Evolutionary conservation across 352 stramenopile species (phyloP).

Genomic region (Phytophthora pluvialis): DNA sequence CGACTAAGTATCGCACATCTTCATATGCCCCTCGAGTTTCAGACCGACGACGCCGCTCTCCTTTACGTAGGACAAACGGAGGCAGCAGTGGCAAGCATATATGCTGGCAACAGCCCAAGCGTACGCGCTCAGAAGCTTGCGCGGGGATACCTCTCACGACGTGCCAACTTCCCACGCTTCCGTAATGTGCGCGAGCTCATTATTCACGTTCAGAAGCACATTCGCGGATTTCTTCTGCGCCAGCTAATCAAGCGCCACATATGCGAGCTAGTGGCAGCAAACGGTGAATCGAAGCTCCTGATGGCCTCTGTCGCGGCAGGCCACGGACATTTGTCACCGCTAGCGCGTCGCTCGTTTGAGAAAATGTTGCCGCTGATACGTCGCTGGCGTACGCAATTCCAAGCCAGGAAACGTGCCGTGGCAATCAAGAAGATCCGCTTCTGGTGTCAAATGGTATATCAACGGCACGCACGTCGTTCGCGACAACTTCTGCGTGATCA

Average conservation of each 20-base stretch:
- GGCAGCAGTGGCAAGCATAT: slow-evolving; percentile 30
- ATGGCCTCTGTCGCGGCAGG: slow-evolving; percentile 38
- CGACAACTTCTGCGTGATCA: slow-evolving; percentile 58
- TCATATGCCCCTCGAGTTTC: slow-evolving; percentile 54
- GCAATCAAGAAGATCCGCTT: slow-evolving; percentile 82
- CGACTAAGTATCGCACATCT: slow-evolving; percentile 45
- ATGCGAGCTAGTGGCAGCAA: slow-evolving; percentile 48
- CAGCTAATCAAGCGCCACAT: slow-evolving; percentile 54
- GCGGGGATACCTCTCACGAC: slow-evolving; percentile 61
- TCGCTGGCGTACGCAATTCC: slow-evolving; percentile 60
- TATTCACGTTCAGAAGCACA: slow-evolving; percentile 58
- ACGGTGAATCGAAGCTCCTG: slow-evolving; percentile 58
- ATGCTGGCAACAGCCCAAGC: slow-evolving; percentile 54
- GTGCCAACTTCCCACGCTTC: slow-evolving; percentile 46
- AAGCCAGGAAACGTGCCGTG: slow-evolving; percentile 63
- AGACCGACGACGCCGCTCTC: slow-evolving; percentile 46
- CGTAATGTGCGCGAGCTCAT: slow-evolving; percentile 52
- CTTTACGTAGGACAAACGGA: slow-evolving; percentile 46
- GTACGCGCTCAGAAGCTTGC: slow-evolving; percentile 38
- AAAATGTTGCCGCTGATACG: slow-evolving; percentile 60
- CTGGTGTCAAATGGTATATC: slow-evolving; percentile 79
- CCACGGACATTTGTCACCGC: slow-evolving; percentile 29
- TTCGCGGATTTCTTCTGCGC: slow-evolving; percentile 71
- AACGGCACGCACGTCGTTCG: slow-evolving; percentile 62
- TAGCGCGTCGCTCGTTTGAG: slow-evolving; percentile 52